A percentile compares a stretch with the other conserved stretches of the same genome.
These are phyloP conservation scores for Ogataea pignaliae DNA, from an alignment of 805 yeast species.

Conservation along the genomic window DNA sequence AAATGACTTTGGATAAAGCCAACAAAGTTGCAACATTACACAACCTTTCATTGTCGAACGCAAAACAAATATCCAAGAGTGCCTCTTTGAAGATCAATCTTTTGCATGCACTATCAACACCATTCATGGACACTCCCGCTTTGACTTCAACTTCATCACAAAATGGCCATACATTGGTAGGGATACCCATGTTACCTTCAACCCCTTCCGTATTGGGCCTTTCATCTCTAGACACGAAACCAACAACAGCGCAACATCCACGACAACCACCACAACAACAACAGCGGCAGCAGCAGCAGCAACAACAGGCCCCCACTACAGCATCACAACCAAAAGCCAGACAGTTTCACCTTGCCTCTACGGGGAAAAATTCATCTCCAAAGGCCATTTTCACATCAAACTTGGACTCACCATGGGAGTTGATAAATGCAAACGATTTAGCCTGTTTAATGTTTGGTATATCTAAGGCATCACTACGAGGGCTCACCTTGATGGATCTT, in stretches of 20 bases:
- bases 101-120: constrained; percentile 63
- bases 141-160: constrained; percentile 4
- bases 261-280: too few species aligned
- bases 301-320: constrained; percentile 23
- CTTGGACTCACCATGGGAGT: constrained; percentile 67
- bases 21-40: constrained; percentile 50
- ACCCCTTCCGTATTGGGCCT: constrained; percentile 25
- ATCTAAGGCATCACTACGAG: constrained; percentile 55
- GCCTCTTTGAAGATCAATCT: constrained; percentile 41
- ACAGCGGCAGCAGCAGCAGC: too few species aligned
- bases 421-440: constrained; percentile 82
- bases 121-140: constrained; percentile 44
- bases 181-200: constrained; percentile 20
- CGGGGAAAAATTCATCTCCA: constrained; percentile 66
- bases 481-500: constrained; percentile 67
- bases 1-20: constrained; percentile 19
- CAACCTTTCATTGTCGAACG: constrained; percentile 48
- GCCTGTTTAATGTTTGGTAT: constrained; percentile 87
- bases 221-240: constrained; percentile 11
- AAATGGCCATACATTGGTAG: constrained; percentile 15
- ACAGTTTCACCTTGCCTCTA: constrained; percentile 55
- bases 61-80: constrained; percentile 32
- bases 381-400: constrained; percentile 85
- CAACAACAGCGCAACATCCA: constrained; percentile 17
- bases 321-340: constrained; percentile 6